Evolutionary conservation across 2,329 filamentous ascomycete genomes (phyloP).

Genomic region (Zasmidium cellare): DNA sequence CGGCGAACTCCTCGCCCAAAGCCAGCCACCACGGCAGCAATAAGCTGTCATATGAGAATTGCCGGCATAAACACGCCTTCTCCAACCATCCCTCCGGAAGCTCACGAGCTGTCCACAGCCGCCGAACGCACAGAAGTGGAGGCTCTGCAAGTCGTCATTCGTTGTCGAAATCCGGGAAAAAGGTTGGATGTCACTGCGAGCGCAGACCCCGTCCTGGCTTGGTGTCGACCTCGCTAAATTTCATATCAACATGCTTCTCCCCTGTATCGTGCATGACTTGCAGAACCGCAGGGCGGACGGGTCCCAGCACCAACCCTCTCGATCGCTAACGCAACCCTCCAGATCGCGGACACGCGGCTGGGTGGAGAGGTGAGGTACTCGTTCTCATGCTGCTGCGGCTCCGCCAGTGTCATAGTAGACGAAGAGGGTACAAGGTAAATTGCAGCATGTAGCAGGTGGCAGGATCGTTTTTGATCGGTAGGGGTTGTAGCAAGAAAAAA

Average conservation of each 20-base stretch:
- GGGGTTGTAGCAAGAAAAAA: conserved; percentile 4
- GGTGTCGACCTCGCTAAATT: conserved; percentile 8
- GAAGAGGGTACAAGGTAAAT: conserved; percentile 14
- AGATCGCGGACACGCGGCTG: conserved; percentile 22
- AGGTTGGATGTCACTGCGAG: conserved; percentile 10
- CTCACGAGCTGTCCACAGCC: background rate
- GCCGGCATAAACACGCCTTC: conserved; percentile 7
- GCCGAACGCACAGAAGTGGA: background rate
- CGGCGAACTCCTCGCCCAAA: conserved; percentile 17
- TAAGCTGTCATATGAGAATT: conserved; percentile 5
- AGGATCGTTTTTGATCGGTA: conserved; percentile 10
- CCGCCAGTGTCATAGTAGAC: background rate
- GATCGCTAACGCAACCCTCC: conserved; percentile 18
- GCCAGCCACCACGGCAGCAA: conserved; percentile 12
- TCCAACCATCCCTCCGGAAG: background rate
- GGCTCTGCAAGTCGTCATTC: background rate
- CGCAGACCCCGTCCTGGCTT: conserved; percentile 4
- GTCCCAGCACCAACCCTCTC: conserved; percentile 13
- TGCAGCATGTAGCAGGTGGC: conserved; percentile 14
- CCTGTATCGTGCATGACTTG: conserved; percentile 16
- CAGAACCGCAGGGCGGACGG: conserved; percentile 9
- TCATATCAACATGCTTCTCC: conserved; percentile 13
- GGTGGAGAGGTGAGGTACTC: conserved; percentile 10
- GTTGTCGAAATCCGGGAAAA: conserved; percentile 17
- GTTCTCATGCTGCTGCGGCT: too few species aligned